Conservation (phyloP, 108 stramenopile species). For the Stephanodiscus triporus region DNA sequence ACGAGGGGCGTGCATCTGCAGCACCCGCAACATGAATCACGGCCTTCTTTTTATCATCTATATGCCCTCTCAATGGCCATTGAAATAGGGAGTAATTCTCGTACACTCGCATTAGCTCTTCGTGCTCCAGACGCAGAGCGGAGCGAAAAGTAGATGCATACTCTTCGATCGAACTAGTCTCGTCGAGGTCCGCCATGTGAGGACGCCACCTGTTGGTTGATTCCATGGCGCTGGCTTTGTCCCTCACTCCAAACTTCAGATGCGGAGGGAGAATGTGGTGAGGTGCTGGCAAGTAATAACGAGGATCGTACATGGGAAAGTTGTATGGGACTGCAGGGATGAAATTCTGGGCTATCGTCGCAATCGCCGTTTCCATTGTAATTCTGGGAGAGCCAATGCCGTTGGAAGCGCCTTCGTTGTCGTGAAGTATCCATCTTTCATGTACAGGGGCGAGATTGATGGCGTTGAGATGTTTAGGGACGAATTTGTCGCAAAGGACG, state of each 20-base stretch:
- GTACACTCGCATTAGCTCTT: conserved; percentile 42
- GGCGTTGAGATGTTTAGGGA: conserved; percentile 25
- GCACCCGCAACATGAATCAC: conserved; percentile 49
- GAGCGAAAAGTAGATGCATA: conserved; percentile 34
- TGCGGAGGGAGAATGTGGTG: conserved; percentile 19
- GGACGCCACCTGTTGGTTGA: neutral
- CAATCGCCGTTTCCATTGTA: conserved; percentile 25
- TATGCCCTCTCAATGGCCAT: conserved; percentile 4
- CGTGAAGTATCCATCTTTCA: conserved; percentile 27
- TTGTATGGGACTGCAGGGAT: conserved; percentile 38
- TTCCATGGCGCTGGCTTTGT: neutral
- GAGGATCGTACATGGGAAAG: neutral
- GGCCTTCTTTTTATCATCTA: conserved; percentile 11
- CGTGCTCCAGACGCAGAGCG: conserved; percentile 32
- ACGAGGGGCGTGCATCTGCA: conserved; percentile 61
- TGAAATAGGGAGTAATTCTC: conserved; percentile 41
- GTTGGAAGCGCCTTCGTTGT: neutral
- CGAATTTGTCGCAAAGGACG: conserved; percentile 15
- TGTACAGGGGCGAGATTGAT: conserved; percentile 24
- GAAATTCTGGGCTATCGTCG: conserved; percentile 24
- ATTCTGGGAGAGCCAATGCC: neutral
- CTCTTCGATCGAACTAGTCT: conserved; percentile 31
- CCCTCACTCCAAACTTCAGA: conserved; percentile 30
- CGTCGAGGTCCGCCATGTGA: conserved; percentile 37
- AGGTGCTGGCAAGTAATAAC: conserved; percentile 9